Evolutionary conservation across 208 protist species (phyloP), one percentile per base, ranked within the genome.

Genomic region (Leishmania arabica): DNA sequence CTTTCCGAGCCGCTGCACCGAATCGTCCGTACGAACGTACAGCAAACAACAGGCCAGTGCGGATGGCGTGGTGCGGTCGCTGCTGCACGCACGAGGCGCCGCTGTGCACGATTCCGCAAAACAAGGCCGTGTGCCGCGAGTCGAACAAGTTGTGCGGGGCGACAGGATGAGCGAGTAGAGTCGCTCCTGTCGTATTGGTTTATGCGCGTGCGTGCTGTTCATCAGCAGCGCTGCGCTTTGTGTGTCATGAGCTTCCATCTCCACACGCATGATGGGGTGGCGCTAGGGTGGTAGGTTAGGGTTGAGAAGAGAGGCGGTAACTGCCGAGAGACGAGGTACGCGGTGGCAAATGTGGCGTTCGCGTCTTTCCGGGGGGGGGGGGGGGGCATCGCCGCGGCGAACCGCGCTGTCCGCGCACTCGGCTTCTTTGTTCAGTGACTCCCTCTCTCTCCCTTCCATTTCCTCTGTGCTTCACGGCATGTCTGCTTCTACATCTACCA

Each of bases 1-100:
- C 75, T 95, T n/a, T 95, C 94, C 1, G 90, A 93, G 69, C 91
- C 89, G 58, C 85, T 95, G 78, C 89, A 89, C 49, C 53, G 89
- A 27, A 87, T 97, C 45, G 88, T 90, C 64, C 88, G 81, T 75
- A 85, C 89, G 11, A 91, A 95, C 54, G 5, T 95, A 97, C 85
- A 82, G 58, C 60, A 60, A 78, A 13, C 90, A 95, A 84, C 85
- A 89, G 77, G 53, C 69, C 88, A 31, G 34, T 31, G 56, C 74
- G 84, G 62, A 83, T 91, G 58, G 75, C 89, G 31, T 80, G 58
- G 3, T 4, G 42, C 42, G 42, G 42, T 45, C 42, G 42, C 42
- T 45, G 5, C 42, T 45, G 42, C 42, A 45, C 42, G 42, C 42
- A 45, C 42, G 42, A 45, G 42, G 42, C 5, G 69, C 89, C 91